Percentiles rank a stretch among this genome's conserved stretches.
Conservation (phyloP, 129 eudicot genomes). For the Artemisia argyi region DNA sequence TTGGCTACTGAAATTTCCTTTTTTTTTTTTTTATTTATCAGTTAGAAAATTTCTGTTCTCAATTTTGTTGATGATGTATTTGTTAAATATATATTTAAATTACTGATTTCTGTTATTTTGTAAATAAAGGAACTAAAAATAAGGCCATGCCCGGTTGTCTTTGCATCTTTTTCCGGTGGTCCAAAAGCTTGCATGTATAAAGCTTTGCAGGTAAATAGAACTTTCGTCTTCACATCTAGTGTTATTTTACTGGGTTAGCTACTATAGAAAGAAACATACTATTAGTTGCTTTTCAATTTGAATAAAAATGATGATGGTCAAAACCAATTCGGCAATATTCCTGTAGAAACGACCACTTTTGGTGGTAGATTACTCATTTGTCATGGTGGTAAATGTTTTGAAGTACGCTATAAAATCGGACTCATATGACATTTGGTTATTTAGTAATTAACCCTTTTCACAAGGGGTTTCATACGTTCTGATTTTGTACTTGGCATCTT, state of each 20-base stretch:
- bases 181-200: conserved; percentile 97
- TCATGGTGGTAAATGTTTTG: conserved; percentile 4
- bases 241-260: conserved; percentile 7
- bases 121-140: conserved; percentile 67
- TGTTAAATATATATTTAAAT: not conserved
- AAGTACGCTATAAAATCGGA: not conserved
- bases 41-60: not conserved
- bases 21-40: not conserved
- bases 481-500: conserved; percentile 21
- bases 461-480: conserved; percentile 13
- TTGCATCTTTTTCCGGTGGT: conserved; percentile 91
- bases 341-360: not conserved
- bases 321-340: conserved; percentile 10
- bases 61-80: not conserved
- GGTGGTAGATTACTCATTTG: not conserved
- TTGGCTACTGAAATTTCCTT: not conserved
- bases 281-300: not conserved
- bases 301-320: not conserved
- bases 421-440: not conserved
- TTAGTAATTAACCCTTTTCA: not conserved
- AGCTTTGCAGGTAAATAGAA: conserved; percentile 75
- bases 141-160: conserved; percentile 80
- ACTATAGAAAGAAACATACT: conserved; percentile 7
- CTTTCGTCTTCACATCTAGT: conserved; percentile 13
- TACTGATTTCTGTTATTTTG: conserved; percentile 19